phyloP scores from a whole-genome alignment of 495 filamentous ascomycete genomes.

The Opeltia flavorubescens region DNA sequence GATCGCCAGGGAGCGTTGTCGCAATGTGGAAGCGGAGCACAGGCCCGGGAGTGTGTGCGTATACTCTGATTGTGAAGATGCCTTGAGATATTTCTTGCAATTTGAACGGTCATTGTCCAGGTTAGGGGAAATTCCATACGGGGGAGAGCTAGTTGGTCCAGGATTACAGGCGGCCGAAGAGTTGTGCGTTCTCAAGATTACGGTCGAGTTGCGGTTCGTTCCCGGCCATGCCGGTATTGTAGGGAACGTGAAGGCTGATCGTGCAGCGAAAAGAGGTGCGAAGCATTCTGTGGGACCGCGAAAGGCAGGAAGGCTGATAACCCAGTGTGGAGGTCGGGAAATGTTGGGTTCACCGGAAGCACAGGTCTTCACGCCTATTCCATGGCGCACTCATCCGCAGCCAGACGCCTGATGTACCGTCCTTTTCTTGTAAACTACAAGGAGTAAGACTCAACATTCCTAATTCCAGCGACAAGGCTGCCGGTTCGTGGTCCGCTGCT shows the following conservation, averaged over 20 bases:
- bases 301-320: slow-evolving; percentile 1
- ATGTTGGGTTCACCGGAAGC: not conserved
- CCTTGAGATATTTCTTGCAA: not conserved
- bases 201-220: slow-evolving; percentile 2
- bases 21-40: not conserved
- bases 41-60: slow-evolving; percentile 1
- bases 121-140: not conserved
- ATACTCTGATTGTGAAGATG: slow-evolving; percentile 1
- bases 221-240: not conserved
- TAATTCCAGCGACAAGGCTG: not conserved
- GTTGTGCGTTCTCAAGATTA: not conserved
- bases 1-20: slow-evolving; percentile 3
- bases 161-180: slow-evolving; percentile 3
- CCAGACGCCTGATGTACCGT: not conserved
- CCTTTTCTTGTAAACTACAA: not conserved
- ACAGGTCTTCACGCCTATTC: slow-evolving; percentile 1
- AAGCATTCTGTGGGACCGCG: slow-evolving; percentile 1
- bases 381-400: not conserved
- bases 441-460: not conserved
- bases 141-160: slow-evolving; percentile 1
- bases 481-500: not conserved
- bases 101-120: not conserved
- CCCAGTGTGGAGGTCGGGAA: not conserved
- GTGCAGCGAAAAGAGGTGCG: slow-evolving; percentile 1
- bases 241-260: slow-evolving; percentile 2